A percentile compares a stretch with the other conserved stretches of the same genome.
These are phyloP conservation scores for Adansonia grandidieri DNA, from an alignment of 441 rosid species.

Conservation along the genomic window DNA sequence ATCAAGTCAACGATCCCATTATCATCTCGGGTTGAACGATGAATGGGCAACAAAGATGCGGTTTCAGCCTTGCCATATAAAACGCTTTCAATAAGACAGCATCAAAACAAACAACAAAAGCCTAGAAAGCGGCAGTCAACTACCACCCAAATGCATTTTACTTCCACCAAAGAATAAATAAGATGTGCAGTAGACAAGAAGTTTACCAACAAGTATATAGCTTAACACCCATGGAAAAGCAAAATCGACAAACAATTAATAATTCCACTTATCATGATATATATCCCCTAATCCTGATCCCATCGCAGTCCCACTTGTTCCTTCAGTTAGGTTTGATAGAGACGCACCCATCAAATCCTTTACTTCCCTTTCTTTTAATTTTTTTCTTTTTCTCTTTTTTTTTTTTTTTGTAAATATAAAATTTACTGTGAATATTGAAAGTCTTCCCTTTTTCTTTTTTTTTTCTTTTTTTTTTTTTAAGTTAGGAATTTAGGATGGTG, in stretches of 20 bases:
- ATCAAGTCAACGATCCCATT: not conserved
- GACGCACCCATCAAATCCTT: slow-evolving; percentile 66
- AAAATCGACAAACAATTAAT: not conserved
- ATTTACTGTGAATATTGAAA: not conserved
- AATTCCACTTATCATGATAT: not conserved
- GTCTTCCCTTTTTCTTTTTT: no score
- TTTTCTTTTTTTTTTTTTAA: not conserved
- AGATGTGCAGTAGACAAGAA: not conserved
- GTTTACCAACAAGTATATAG: not conserved
- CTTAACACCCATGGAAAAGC: slow-evolving; percentile 2
- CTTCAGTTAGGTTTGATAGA: slow-evolving; percentile 67
- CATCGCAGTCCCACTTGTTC: slow-evolving; percentile 41
- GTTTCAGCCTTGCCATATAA: not conserved
- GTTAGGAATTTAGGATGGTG: not conserved
- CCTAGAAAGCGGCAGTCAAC: not conserved
- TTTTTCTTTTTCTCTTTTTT: not conserved
- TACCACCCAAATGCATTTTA: slow-evolving; percentile 15
- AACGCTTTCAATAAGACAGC: not conserved
- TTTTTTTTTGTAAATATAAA: not conserved
- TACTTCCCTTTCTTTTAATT: not conserved
- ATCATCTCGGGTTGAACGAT: not conserved
- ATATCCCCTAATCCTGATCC: slow-evolving; percentile 74
- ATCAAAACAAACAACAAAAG: slow-evolving; percentile 7
- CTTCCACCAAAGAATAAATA: slow-evolving; percentile 1
- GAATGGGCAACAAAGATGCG: not conserved